Evolutionary conservation across 2,329 filamentous ascomycete species (phyloP), one percentile per base, ranked within the genome.

Genomic region (Fusarium austroafricanum): DNA sequence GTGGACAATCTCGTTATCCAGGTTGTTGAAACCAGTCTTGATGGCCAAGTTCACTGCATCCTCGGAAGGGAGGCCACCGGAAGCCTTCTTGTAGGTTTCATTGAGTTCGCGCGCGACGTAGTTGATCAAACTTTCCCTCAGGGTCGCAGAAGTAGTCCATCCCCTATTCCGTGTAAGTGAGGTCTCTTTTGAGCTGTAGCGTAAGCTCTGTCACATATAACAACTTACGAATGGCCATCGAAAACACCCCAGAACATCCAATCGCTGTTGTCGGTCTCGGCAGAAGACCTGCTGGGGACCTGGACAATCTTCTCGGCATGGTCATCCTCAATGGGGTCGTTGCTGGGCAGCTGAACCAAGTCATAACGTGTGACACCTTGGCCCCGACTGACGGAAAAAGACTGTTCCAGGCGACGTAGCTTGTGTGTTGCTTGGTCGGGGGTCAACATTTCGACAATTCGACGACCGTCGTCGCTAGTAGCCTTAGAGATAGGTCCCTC

Each of bases 191-290:
- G 28, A 18, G 17, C 12, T 29, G 15, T 43, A 38, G 35, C 18
- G 21, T 33, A 53, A 46, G 26, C 15, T 40, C 26, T 26, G 26
- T 26, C 23, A 51, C 53, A 23, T 18, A 61, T 33, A 20, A 42
- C 12, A 31, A 86, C 87, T 79, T 83, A 95, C 93, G 92, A 93
- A 80, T 99, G 96, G 1, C 96, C 96, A 76, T 99, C 96, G 79
- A 98, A 99, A 18, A 99, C 94, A 59, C 94, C 96, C 96, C 96
- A 99, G 79, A 99, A 99, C 94, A 98, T 98, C 96, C 96, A 99
- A 79, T 99, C 96, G 65, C 87, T 92, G 61, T 84, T 89, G 18
- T 86, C 84, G 37, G 85, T 78, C 33, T 77, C 72, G 21, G 75
- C 73, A 23, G 73, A 73, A 80, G 76, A 86, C 80, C 73, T 86